Base-by-base conservation (phyloP, 768 basidiomycete genomes). In the Daedaleopsis sinensis region DNA sequence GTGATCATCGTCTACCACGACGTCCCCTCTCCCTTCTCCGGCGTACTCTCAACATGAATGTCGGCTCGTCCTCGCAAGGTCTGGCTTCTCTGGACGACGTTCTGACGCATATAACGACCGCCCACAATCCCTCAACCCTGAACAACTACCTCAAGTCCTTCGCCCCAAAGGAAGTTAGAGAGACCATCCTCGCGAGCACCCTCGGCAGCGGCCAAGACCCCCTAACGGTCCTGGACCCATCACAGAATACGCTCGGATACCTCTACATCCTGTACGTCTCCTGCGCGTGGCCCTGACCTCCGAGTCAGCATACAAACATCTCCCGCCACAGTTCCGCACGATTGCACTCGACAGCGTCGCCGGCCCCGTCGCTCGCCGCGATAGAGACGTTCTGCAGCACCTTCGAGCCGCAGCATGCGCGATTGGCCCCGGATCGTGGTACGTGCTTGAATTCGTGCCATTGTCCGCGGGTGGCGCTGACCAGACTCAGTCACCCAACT, bases 351-450 rank as follows among this genome's bases (percentile, higher is more conserved):
- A 58, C 74, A 1, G 74, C 75, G 21, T 71, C 78, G 0, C 76
- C 69, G 1, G 73, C 32, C n/a, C 82, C 85, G 1, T 70, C 79
- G 0, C 74, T 78, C 66, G 62, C 71, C 1, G 68, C 80, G 4
- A 74, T 93, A 24, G 67, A 76, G 46, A 70, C 78, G 12, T 94
- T 94, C 70, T 91, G 90, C 67, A 73, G 71, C 7, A 63, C 64
- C n/a, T 92, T 93, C 61, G 75, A 79, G 46, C 82, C 88, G 0
- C 82, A 83, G 51, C 84, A 88, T 32, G 88, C 88, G 32, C 79
- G 89, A 27, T 71, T 79, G 48, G 89, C 85, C 1, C 88, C 90
- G 5, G 89, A 93, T 62, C 84, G 87, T 72, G 82, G 91, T 89
- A 62, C 18, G 73, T 36, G 23, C 53, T 54, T 13, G 3, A 8